Conservation (phyloP, 2,329 filamentous ascomycete genomes). For the Penicillium decumbens region DNA sequence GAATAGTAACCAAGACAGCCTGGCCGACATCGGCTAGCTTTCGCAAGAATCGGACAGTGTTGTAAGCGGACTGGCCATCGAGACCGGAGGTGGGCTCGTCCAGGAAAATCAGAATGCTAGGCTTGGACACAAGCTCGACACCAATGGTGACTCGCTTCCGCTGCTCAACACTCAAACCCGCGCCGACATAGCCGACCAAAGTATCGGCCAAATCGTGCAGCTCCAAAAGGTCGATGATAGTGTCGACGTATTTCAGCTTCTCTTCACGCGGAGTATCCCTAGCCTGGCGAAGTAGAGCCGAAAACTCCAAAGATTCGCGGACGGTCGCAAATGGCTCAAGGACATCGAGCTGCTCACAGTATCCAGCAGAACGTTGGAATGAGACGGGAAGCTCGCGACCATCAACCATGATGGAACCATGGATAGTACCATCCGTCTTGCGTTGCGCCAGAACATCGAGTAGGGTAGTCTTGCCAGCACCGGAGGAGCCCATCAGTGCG, state of each 20-base stretch:
- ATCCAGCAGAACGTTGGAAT: slow-evolving; percentile 65
- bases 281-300: slow-evolving; percentile 58
- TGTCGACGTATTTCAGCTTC: slow-evolving; percentile 61
- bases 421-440: slow-evolving; percentile 58
- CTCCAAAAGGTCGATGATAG: slow-evolving; percentile 60
- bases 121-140: slow-evolving; percentile 66
- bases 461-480: slow-evolving; percentile 71
- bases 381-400: slow-evolving; percentile 55
- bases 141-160: slow-evolving; percentile 67
- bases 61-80: slow-evolving; percentile 63
- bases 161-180: slow-evolving; percentile 58
- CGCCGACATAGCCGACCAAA: slow-evolving; percentile 47
- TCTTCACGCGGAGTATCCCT: slow-evolving; percentile 50
- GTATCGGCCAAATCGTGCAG: slow-evolving; percentile 61
- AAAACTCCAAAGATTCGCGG: slow-evolving; percentile 63
- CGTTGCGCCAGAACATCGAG: slow-evolving; percentile 70
- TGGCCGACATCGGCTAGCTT: slow-evolving; percentile 62
- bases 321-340: slow-evolving; percentile 64
- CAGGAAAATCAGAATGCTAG: slow-evolving; percentile 62
- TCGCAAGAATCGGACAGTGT: slow-evolving; percentile 61
- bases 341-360: slow-evolving; percentile 65
- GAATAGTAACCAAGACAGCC: slow-evolving; percentile 66
- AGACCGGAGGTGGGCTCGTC: slow-evolving; percentile 68
- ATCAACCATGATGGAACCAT: slow-evolving; percentile 63
- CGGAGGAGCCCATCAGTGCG: slow-evolving; percentile 72